Evolutionary conservation across 495 filamentous ascomycete species (phyloP), one percentile per base, ranked within the genome.

Genomic region (Daldinia bambusicola): DNA sequence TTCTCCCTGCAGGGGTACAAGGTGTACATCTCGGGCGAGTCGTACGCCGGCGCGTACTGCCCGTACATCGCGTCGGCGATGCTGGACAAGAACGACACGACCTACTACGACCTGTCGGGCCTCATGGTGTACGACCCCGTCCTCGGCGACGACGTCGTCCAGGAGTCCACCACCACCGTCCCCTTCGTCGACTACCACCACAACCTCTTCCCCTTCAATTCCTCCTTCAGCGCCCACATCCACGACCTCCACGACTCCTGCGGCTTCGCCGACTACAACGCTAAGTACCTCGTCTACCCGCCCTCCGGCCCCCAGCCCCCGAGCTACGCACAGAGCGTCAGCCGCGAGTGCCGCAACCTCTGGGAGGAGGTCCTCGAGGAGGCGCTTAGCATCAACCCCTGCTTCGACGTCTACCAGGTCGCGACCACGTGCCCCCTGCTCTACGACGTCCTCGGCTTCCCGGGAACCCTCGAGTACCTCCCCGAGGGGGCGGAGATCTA

Each of bases 41-140:
- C 85, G 61, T 91, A 93, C 76, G 91, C 90, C 22, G 93, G 93
- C 10, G 85, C 85, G 67, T 96, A 94, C 71, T 88, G 92, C 20
- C 91, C 93, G 0, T 96, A 94, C 75, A 90, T 95, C 61, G 89
- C 92, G 0, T 86, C 89, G 58, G 91, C 89, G 0, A 93, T 95
- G 88, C 80, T 95, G 60, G 87, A 92, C 66, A 80, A 78, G 43
- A 88, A 93, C 26, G 85, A 96, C 75, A 88, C 80, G 0, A 77
- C 76, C 4, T 90, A 93, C 75, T 93, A 89, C 75, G 85, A 94
- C 72, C 77, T 93, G 2, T 82, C 86, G 30, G 88, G 88, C 1
- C 87, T 92, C 59, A 81, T 91, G 75, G 87, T 94, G 67, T 91
- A 92, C 76, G 91, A 93, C 71, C 92, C 92, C 0, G 85, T 87